Conservation (phyloP, 1,284 basidiomycete species). For the Peniophora sp. region DNA sequence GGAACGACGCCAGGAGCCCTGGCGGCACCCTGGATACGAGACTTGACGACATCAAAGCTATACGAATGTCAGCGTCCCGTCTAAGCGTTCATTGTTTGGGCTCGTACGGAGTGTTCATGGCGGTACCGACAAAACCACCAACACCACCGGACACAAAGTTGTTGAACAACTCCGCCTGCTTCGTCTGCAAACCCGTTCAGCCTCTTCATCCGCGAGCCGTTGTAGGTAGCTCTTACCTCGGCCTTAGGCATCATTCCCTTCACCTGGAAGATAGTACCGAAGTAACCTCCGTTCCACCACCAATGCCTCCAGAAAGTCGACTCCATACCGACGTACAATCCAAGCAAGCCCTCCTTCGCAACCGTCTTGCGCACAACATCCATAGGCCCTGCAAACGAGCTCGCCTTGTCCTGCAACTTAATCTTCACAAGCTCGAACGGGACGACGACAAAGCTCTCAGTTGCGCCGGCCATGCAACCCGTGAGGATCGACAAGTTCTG, state of each 20-base stretch:
- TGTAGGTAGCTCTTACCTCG: constrained; percentile 44
- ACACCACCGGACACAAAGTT: constrained; percentile 89
- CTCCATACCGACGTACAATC: constrained; percentile 91
- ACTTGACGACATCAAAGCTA: constrained; percentile 71
- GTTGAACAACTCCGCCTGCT: constrained; percentile 60
- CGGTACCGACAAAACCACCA: constrained; percentile 87
- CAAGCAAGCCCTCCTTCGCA: constrained; percentile 71
- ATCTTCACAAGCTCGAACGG: constrained; percentile 99
- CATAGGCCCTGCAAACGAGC: constrained; percentile 83
- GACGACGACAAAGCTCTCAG: constrained; percentile 89
- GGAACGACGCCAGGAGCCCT: constrained; percentile 61
- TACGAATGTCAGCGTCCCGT: constrained; percentile 2
- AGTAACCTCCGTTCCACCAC: constrained; percentile 93
- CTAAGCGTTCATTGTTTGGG: too few species aligned
- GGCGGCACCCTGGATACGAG: constrained; percentile 80
- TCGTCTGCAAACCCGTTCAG: constrained; percentile 2
- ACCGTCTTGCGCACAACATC: constrained; percentile 83
- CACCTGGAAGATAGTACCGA: constrained; percentile 86
- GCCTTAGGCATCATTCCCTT: constrained; percentile 77
- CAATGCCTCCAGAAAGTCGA: constrained; percentile 92
- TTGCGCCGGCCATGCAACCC: constrained; percentile 91
- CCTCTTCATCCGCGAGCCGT: constrained; percentile 2
- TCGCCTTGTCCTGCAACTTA: constrained; percentile 90
- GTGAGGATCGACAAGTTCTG: constrained; percentile 83
- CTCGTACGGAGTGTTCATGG: constrained; percentile 74